phyloP scores from a whole-genome alignment of 306 rosid species.

The Lithocarpus polystachyus region DNA sequence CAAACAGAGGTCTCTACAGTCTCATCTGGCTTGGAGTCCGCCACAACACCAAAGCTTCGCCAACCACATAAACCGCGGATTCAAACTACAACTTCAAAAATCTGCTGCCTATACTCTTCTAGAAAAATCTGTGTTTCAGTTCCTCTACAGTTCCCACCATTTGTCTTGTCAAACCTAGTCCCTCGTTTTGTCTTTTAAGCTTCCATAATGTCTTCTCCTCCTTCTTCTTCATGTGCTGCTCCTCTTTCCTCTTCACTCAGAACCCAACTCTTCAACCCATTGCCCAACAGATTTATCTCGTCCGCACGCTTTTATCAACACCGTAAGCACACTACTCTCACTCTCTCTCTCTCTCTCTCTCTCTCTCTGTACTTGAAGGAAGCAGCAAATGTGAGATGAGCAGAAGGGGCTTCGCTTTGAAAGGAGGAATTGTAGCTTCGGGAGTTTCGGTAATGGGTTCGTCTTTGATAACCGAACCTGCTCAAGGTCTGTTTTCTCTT shows the following conservation, averaged over 20 bases:
- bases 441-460: constrained; percentile 67
- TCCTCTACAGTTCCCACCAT: background rate
- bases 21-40: constrained; percentile 30
- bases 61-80: constrained; percentile 37
- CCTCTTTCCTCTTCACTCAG: constrained; percentile 36
- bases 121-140: background rate
- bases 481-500: constrained; percentile 46
- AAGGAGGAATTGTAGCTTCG: constrained; percentile 79
- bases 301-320: constrained; percentile 42
- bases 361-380: constrained; percentile 44
- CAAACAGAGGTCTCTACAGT: background rate
- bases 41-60: constrained; percentile 40
- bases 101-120: background rate
- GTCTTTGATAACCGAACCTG: constrained; percentile 43
- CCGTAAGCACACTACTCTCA: constrained; percentile 32
- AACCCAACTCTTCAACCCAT: constrained; percentile 41
- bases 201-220: constrained; percentile 42
- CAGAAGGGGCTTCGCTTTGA: constrained; percentile 59
- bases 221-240: constrained; percentile 35
- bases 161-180: background rate
- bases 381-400: constrained; percentile 74
- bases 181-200: background rate
- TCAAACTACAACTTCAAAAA: background rate
- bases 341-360: background rate
- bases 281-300: constrained; percentile 20